Evolutionary conservation across 2,329 filamentous ascomycete genomes (phyloP).

Genomic region (Orbilia ellipsospora): DNA sequence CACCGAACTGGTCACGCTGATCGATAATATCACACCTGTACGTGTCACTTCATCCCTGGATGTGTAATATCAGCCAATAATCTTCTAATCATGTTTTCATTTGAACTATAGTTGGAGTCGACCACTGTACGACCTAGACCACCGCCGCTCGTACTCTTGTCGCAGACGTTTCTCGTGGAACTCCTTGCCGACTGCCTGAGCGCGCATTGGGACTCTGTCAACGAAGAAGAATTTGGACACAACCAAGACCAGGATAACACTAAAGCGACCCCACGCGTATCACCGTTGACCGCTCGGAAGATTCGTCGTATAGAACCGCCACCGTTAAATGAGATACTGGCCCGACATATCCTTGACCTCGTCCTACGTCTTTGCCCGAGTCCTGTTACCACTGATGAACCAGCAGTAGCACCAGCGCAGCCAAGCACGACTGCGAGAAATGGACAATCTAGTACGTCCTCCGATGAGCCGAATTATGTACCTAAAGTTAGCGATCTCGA

Average conservation of each 20-base stretch:
- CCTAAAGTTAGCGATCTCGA: slow-evolving; percentile 57
- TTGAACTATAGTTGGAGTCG: slow-evolving; percentile 27
- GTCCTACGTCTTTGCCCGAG: slow-evolving; percentile 57
- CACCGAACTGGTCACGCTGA: slow-evolving; percentile 57
- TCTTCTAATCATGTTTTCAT: slow-evolving; percentile 25
- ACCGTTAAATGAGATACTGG: slow-evolving; percentile 58
- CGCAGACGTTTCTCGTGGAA: slow-evolving; percentile 73
- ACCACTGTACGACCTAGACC: slow-evolving; percentile 29
- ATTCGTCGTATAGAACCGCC: slow-evolving; percentile 57
- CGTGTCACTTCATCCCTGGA: slow-evolving; percentile 12
- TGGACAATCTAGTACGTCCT: slow-evolving; percentile 18
- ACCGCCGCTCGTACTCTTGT: slow-evolving; percentile 66
- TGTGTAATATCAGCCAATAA: not conserved
- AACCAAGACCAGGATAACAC: slow-evolving; percentile 7
- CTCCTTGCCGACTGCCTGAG: slow-evolving; percentile 74
- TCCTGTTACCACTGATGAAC: slow-evolving; percentile 52
- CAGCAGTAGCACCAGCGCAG: slow-evolving; percentile 26
- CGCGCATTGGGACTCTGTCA: slow-evolving; percentile 71
- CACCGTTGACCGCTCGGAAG: slow-evolving; percentile 49
- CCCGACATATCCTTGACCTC: slow-evolving; percentile 58
- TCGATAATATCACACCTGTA: slow-evolving; percentile 59
- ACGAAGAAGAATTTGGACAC: slow-evolving; percentile 66
- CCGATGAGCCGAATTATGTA: slow-evolving; percentile 55
- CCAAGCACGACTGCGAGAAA: slow-evolving; percentile 33
- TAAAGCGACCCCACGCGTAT: slow-evolving; percentile 44